Conservation (phyloP, 2,329 filamentous ascomycete species). For the Sporothrix humicola region DNA sequence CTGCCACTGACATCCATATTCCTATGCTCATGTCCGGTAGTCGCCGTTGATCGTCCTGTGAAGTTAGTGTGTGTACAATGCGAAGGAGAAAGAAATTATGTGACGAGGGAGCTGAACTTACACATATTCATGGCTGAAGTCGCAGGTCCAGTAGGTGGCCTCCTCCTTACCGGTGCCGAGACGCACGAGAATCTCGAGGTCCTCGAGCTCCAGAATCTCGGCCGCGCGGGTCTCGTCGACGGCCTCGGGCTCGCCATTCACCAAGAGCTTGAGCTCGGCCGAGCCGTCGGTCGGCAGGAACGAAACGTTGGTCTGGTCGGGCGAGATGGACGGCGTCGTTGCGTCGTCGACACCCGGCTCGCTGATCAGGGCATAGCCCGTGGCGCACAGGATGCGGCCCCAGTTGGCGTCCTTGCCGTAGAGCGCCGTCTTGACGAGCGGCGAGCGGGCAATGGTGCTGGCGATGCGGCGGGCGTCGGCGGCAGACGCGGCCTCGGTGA, state of each 20-base stretch:
- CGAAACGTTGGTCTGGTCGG: constrained; percentile 75
- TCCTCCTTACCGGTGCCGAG: constrained; percentile 72
- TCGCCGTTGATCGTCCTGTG: constrained; percentile 70
- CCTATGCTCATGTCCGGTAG: constrained; percentile 62
- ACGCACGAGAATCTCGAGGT: constrained; percentile 77
- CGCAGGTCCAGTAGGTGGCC: constrained; percentile 82
- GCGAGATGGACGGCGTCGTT: constrained; percentile 60
- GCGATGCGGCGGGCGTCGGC: constrained; percentile 78
- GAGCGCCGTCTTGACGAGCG: constrained; percentile 94
- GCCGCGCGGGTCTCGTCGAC: constrained; percentile 79
- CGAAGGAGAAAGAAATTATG: not conserved
- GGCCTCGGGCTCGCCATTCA: constrained; percentile 78
- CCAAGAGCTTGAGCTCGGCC: constrained; percentile 74
- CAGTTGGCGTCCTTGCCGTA: constrained; percentile 99
- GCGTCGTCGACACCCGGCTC: constrained; percentile 65
- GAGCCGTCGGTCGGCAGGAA: constrained; percentile 81
- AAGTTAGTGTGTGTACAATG: constrained; percentile 37
- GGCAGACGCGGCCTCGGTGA: constrained; percentile 73
- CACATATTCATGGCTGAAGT: constrained; percentile 82
- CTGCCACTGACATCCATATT: not conserved
- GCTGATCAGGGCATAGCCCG: constrained; percentile 75
- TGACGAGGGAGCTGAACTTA: constrained; percentile 38
- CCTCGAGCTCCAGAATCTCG: constrained; percentile 77
- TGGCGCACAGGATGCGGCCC: constrained; percentile 94
- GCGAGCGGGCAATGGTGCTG: constrained; percentile 85